A percentile compares a stretch with the other conserved stretches of the same genome.
phyloP scores from a whole-genome alignment of 257 asterid species.

The Nicotiana attenuata region DNA sequence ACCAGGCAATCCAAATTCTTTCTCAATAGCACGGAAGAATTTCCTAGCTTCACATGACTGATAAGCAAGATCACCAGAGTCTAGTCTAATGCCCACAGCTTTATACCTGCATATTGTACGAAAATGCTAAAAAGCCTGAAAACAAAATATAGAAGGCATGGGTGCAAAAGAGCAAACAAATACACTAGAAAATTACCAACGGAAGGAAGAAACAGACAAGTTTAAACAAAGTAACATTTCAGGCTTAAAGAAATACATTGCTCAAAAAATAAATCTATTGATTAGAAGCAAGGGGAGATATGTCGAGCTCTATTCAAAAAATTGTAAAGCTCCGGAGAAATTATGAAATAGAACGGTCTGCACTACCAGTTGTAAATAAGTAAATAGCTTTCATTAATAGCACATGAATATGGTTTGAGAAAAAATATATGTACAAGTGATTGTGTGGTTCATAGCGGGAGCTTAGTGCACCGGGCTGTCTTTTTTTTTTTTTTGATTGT shows the following conservation, averaged over 20 bases:
- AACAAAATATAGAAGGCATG: constrained; percentile 1
- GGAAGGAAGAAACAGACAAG: not conserved
- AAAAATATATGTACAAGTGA: not conserved
- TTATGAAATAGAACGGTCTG: not conserved
- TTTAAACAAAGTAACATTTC: not conserved
- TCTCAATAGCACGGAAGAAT: constrained; percentile 62
- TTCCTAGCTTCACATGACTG: constrained; percentile 72
- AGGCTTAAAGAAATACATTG: not conserved
- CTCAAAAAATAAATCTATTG: not conserved
- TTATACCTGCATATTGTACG: constrained; percentile 55
- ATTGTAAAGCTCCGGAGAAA: not conserved
- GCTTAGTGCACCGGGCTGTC: too few relatives aligned
- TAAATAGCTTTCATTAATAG: not conserved
- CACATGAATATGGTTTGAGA: not conserved
- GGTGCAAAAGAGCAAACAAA: not conserved
- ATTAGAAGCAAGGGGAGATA: not conserved
- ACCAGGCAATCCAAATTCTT: constrained; percentile 56
- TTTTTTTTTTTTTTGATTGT: too few relatives aligned
- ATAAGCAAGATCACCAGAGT: constrained; percentile 99
- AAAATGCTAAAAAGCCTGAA: constrained; percentile 1
- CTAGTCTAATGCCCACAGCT: constrained; percentile 86
- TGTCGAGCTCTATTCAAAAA: not conserved
- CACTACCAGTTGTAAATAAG: not conserved
- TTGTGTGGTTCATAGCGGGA: too few relatives aligned
- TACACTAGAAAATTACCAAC: not conserved